Evolutionary conservation across 164 flowering plant genomes (phyloP), one percentile per base, ranked within the genome.

Genomic region (Vitis rotundifolia): DNA sequence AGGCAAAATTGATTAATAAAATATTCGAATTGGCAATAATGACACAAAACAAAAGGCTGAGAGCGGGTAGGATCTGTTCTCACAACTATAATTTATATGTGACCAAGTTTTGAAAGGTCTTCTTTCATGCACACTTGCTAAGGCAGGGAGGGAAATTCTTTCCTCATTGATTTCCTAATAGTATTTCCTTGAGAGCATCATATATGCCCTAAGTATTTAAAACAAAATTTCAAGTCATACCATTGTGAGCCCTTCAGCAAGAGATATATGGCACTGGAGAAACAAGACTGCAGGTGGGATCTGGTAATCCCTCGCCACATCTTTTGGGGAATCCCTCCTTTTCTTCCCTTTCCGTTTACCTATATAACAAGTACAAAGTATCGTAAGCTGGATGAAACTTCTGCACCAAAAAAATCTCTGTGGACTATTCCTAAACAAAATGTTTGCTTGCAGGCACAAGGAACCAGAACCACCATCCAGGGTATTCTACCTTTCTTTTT

Each of bases 161-260:
- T 18, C 67, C 67, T 49, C 54, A 26, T n/a, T 12, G 0, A 29
- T 61, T 12, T 44, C 8, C 49, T 14, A 13, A 31, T 53, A 10
- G 44, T 59, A 11, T 59, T 59, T 59, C 68, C 31, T 11, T 19
- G 47, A 68, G 58, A 44, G 11, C 8, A 8, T 58, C 56, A 49
- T 58, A 18, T 47, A 44, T 16, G 61, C 37, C 8, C 26, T 5
- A 3, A 56, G 44, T 56, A 52, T 5, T 22, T 22, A 13, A 2
- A 2, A 51, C 37, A 67, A 53, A 69, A 58, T 7, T 66, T 67
- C 60, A 16, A 62, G 3, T 49, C 2, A 78, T 90, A 91, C 99
- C 97, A 89, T 81, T 47, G 93, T 77, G 16, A 93, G 94, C 68
- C 98, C 98, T 84, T 96, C 95, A 11, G 97, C 88, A 18, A 96